Evolutionary conservation across 306 rosid genomes (phyloP).

Genomic region (Dicorynia guianensis): DNA sequence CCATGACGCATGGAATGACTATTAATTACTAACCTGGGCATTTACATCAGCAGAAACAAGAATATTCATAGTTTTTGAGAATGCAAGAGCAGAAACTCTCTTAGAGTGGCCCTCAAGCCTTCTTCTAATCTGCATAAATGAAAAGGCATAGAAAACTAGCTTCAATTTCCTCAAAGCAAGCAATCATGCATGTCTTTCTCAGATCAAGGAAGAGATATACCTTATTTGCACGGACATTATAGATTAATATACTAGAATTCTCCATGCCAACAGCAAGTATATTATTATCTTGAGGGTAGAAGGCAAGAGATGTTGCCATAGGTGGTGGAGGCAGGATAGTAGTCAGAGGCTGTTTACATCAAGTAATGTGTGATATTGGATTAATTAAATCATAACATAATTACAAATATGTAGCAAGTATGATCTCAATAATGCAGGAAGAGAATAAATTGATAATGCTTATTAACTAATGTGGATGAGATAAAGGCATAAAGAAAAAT

Average conservation of each 20-base stretch:
- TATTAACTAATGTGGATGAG: neutral
- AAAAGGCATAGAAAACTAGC: slow-evolving; percentile 1
- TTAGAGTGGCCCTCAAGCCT: slow-evolving; percentile 41
- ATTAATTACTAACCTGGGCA: slow-evolving; percentile 44
- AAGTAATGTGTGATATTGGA: neutral
- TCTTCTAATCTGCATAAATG: slow-evolving; percentile 35
- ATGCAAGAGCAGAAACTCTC: slow-evolving; percentile 51
- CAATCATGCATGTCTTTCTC: slow-evolving; percentile 8
- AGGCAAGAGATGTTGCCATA: slow-evolving; percentile 46
- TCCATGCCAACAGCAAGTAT: slow-evolving; percentile 54
- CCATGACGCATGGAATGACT: slow-evolving; percentile 12
- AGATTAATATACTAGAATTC: slow-evolving; percentile 41
- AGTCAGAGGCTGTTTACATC: slow-evolving; percentile 36
- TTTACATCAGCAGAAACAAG: slow-evolving; percentile 51
- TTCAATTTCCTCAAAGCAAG: slow-evolving; percentile 25
- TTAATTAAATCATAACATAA: slow-evolving; percentile 15
- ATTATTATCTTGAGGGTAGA: slow-evolving; percentile 46
- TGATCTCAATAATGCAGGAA: neutral
- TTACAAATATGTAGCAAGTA: neutral
- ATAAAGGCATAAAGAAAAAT: neutral
- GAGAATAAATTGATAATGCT: slow-evolving; percentile 4
- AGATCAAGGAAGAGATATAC: slow-evolving; percentile 31
- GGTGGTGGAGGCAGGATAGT: slow-evolving; percentile 46
- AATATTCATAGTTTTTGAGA: slow-evolving; percentile 36
- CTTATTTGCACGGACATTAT: slow-evolving; percentile 16